phyloP scores from a whole-genome alignment of 2,329 filamentous ascomycete genomes.

The Stachybotrys elegans region DNA sequence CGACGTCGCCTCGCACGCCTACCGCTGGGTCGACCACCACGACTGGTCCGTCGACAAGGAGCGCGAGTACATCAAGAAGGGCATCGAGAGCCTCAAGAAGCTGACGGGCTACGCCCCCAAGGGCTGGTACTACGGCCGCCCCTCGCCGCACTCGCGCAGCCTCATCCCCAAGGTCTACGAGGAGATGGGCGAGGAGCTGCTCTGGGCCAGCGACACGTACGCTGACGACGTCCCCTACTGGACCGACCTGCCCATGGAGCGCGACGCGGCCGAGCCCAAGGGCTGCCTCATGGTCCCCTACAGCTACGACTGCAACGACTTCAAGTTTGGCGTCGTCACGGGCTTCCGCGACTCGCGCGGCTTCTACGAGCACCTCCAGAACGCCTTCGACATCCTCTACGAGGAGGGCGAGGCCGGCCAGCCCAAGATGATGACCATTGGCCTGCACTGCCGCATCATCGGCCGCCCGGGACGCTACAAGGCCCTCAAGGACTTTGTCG shows the following conservation, averaged over 20 bases:
- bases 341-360: constrained; percentile 39
- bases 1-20: constrained; percentile 44
- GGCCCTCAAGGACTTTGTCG: constrained; percentile 46
- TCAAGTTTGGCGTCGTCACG: constrained; percentile 32
- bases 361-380: constrained; percentile 42
- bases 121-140: constrained; percentile 45
- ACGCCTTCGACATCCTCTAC: constrained; percentile 48
- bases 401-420: constrained; percentile 41
- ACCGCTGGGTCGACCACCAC: constrained; percentile 47
- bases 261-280: constrained; percentile 30
- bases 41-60: constrained; percentile 39
- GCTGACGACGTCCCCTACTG: constrained; percentile 53
- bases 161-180: constrained; percentile 44
- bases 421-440: constrained; percentile 55
- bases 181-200: constrained; percentile 44
- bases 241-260: constrained; percentile 46
- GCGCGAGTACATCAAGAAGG: constrained; percentile 40
- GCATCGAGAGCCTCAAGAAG: constrained; percentile 32
- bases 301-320: constrained; percentile 51
- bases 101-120: constrained; percentile 40
- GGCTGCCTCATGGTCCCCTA: constrained; percentile 51
- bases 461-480: constrained; percentile 46
- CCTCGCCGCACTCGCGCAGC: constrained; percentile 36
- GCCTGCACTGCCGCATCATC: constrained; percentile 46
- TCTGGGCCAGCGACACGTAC: constrained; percentile 46